Base-by-base conservation (phyloP, 108 stramenopile species). In the Skeletonema tropicum region DNA sequence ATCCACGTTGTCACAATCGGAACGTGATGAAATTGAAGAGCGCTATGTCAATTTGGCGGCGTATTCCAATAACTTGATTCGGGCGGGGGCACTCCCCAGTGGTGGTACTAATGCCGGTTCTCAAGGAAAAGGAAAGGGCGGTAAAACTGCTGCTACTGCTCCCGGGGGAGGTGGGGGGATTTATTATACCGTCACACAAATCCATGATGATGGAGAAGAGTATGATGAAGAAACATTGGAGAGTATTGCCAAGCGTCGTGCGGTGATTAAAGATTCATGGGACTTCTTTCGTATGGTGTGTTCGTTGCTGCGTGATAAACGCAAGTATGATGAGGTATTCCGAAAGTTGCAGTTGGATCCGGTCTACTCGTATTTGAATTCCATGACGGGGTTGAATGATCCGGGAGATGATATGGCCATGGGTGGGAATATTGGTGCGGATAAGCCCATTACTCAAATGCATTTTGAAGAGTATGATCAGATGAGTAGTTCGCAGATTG, bases 201-300 rank as follows among this genome's bases (percentile, higher is more conserved):
- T 80, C 10, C 66, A 71, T 1, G 88, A 89, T 36, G 79, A 83
- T 17, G 87, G 84, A 35, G 85, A 90, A 48, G 86, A 87, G 21
- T 79, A 81, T 52, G 89, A 90, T 78, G 89, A 90, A 57, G 93
- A 94, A 68, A 88, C 93, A 11, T 66, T 94, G 60, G 90, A 94
- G 41, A 82, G 81, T 52, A 92, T 94, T 74, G 93, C 93, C 71
- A 92, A 94, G 77, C 88, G 93, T 35, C 88, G 93, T 19, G 93
- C 93, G 0, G 89, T 94, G 60, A 94, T 94, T 49, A 94, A 91
- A 65, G 93, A 94, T 64, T 92, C 90, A 10, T 94, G 93, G 93
- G 90, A 92, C 68, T 94, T 94, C 79, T 92, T 90, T 71, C 90
- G 90, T 11, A 91, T 89, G 91, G 88, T 94, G 55, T 94, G 93